phyloP scores from a whole-genome alignment of 306 rosid genomes.

The Nissolia schottii region DNA sequence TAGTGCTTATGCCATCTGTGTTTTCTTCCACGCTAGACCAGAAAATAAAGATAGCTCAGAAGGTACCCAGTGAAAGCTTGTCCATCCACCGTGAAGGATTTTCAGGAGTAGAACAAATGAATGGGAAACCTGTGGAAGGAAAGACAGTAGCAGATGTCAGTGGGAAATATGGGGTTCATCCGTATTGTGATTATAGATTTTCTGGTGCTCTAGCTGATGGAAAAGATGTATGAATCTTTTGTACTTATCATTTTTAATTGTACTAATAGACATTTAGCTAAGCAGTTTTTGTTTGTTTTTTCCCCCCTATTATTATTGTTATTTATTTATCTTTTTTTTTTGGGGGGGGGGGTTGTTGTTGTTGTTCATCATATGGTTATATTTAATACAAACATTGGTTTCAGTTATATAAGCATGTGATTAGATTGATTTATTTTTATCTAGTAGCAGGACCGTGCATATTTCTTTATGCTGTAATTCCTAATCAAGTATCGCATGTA shows the following conservation, averaged over 20 bases:
- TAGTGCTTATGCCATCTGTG: conserved; percentile 73
- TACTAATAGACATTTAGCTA: background rate
- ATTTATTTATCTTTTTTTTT: background rate
- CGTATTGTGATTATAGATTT: conserved; percentile 34
- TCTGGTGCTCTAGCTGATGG: conserved; percentile 43
- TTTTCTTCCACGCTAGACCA: conserved; percentile 41
- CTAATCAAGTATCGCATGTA: conserved; percentile 12
- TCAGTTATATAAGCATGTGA: background rate
- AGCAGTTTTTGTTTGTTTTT: background rate
- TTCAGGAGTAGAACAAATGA: conserved; percentile 29
- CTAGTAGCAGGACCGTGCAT: background rate
- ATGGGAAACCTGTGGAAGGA: conserved; percentile 33
- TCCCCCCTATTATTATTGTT: too few relatives aligned
- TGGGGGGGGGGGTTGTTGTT: background rate
- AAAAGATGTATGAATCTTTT: conserved; percentile 49
- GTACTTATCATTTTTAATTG: background rate
- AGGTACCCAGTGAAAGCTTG: conserved; percentile 37
- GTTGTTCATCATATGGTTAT: background rate
- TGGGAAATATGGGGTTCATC: conserved; percentile 33
- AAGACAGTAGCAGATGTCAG: conserved; percentile 24
- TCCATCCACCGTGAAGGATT: conserved; percentile 38
- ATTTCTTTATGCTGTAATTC: conserved; percentile 5
- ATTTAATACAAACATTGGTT: background rate
- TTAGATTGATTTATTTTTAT: background rate
- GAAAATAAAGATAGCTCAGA: conserved; percentile 33